Conservation (phyloP, 163 green algal genomes). For the Smithsoniella earleae region DNA sequence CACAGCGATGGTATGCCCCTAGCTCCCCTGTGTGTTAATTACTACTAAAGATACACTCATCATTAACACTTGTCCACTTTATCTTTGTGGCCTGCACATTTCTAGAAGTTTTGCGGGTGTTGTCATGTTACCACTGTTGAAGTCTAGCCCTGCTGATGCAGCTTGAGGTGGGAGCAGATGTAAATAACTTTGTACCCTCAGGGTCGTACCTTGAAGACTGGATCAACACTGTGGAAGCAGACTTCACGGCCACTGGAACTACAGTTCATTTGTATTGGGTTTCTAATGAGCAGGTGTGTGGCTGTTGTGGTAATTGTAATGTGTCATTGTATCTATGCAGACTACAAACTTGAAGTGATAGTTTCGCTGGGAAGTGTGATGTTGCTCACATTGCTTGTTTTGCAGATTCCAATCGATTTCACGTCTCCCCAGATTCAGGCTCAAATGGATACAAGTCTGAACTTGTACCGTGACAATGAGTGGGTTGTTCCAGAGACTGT, state of each 20-base stretch:
- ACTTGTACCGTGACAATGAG: conserved; percentile 1
- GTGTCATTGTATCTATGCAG: too few relatives aligned
- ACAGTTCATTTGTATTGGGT: conserved; percentile 24
- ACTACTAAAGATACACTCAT: background rate
- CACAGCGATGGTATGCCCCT: too few relatives aligned
- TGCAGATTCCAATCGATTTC: conserved; percentile 9
- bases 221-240: background rate
- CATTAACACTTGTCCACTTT: background rate
- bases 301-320: too few relatives aligned
- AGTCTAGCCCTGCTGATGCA: background rate
- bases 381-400: too few relatives aligned
- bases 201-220: conserved; percentile 16
- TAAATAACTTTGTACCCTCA: conserved; percentile 19
- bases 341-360: too few relatives aligned
- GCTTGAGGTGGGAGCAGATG: conserved; percentile 8
- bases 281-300: background rate
- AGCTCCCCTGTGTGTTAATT: background rate
- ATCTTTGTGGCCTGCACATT: background rate
- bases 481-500: conserved; percentile 20
- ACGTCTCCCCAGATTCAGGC: background rate
- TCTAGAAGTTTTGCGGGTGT: background rate
- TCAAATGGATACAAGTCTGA: conserved; percentile 9
- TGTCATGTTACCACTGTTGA: too few relatives aligned
- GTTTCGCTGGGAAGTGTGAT: too few relatives aligned
- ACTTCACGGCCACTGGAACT: background rate